Evolutionary conservation across 345 rosid species (phyloP).

Genomic region (Bruguiera parviflora): DNA sequence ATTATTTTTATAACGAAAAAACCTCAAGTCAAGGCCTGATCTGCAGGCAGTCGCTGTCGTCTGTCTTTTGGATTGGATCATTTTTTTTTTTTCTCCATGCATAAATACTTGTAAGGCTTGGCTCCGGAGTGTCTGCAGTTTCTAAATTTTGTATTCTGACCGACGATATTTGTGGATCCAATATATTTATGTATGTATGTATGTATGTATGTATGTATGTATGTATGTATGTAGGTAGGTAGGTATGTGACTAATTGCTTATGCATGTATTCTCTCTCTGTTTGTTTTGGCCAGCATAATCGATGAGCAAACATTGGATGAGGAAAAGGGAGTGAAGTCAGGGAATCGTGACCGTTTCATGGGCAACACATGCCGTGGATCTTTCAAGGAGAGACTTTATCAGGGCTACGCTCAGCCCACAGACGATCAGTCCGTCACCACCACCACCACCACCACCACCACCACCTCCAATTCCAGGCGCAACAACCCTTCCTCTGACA

Average conservation of each 20-base stretch:
- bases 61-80: too few species aligned
- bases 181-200: neutral
- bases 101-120: neutral
- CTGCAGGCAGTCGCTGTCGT: too few species aligned
- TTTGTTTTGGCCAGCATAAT: conserved; percentile 18
- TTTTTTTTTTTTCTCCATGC: too few species aligned
- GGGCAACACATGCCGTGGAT: conserved; percentile 99
- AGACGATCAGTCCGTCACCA: conserved; percentile 30
- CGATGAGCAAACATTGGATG: conserved; percentile 41
- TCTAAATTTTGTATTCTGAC: conserved; percentile 4
- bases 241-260: neutral
- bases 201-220: too few species aligned
- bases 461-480: conserved; percentile 35
- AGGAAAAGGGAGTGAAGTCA: conserved; percentile 32
- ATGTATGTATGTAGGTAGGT: too few species aligned
- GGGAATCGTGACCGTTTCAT: conserved; percentile 58
- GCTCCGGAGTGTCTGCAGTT: neutral
- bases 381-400: conserved; percentile 69
- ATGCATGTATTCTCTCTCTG: neutral
- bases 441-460: conserved; percentile 12
- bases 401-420: conserved; percentile 79
- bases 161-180: too few species aligned
- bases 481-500: conserved; percentile 36
- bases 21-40: too few species aligned
- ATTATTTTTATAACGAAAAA: too few species aligned